Base-by-base conservation (phyloP, 805 yeast genomes). In the Alloascoidea africana region DNA sequence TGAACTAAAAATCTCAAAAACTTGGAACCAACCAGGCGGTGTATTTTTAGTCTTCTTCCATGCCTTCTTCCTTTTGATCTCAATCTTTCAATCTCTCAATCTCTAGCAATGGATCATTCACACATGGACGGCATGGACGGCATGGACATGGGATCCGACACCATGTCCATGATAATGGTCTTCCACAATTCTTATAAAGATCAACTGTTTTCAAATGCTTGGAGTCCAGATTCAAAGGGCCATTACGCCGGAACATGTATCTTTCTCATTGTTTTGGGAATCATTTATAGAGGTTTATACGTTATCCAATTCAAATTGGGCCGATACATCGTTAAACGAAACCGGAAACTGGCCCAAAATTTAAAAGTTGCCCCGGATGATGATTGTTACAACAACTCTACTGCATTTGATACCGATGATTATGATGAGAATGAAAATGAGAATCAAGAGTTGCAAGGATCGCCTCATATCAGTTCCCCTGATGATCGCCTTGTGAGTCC, bases 161-260 rank as follows among this genome's bases (percentile, higher is more conserved):
- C 30, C 30, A 23, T 8, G 8, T 23, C 30, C 30, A 23, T 46
- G 49, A 32, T 35, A 34, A 50, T 50, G 54, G 36, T 45, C 17
- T 50, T 51, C 39, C 52, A 49, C 38, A 39, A 48, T 18, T 37
- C 39, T 18, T 37, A 32, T 34, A 27, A 37, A 35, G 52, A 47
- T 36, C 41, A 41, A 17, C 34, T 50, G n/a, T 41, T 46, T 27
- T 39, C 54, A 3, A 32, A 41, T 2, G 44, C 39, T 18, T 50
- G 53, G 53, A 47, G 46, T 5, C 54, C 54, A 13, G 34, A 42
- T 5, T 37, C 40, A 15, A 35, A 35, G 8, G 54, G 55, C 18
- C 46, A 46, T 34, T 50, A 50, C 41, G 55, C 52, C 18, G 55
- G 53, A 15, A 44, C 54, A 13, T 50, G 55, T 34, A 44, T 50